A percentile compares a stretch with the other conserved stretches of the same genome.
Evolutionary conservation across 2,329 filamentous ascomycete species (phyloP).

Genomic region (Colletotrichum higginsianum): DNA sequence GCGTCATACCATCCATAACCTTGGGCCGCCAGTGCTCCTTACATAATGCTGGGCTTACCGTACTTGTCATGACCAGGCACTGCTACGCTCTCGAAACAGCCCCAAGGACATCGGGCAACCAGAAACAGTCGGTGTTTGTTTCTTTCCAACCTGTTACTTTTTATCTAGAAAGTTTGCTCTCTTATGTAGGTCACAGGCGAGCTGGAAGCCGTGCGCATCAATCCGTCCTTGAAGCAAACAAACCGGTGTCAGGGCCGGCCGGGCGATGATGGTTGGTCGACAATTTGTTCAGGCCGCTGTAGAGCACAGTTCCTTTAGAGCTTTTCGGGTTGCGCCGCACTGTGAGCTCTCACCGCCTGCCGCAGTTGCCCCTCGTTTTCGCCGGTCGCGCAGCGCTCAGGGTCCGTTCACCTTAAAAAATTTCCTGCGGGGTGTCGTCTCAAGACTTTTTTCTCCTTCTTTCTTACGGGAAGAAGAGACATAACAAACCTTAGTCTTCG

Average conservation of each 20-base stretch:
- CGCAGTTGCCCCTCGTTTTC: slow-evolving; percentile 35
- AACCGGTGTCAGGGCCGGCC: background rate
- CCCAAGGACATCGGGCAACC: background rate
- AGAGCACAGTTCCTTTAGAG: slow-evolving; percentile 19
- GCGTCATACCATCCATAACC: slow-evolving; percentile 16
- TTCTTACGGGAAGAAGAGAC: slow-evolving; percentile 69
- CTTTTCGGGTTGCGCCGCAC: slow-evolving; percentile 15
- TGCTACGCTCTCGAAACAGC: background rate
- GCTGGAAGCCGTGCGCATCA: background rate
- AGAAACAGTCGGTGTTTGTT: background rate
- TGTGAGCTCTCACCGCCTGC: slow-evolving; percentile 38
- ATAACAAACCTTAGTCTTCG: slow-evolving; percentile 49
- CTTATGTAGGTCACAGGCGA: slow-evolving; percentile 1
- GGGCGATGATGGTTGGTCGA: background rate
- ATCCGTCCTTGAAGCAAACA: background rate
- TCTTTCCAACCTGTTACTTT: background rate
- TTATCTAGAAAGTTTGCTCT: background rate
- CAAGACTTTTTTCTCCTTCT: slow-evolving; percentile 58
- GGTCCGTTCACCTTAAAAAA: slow-evolving; percentile 54
- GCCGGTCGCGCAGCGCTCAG: slow-evolving; percentile 34
- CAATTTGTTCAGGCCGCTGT: slow-evolving; percentile 14
- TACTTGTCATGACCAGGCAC: slow-evolving; percentile 8
- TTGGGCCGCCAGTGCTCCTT: slow-evolving; percentile 7
- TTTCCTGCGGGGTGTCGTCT: slow-evolving; percentile 50
- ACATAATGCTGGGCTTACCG: slow-evolving; percentile 13